phyloP scores from a whole-genome alignment of 1,139 yeast genomes.

The Eremothecium sinecaudum region DNA sequence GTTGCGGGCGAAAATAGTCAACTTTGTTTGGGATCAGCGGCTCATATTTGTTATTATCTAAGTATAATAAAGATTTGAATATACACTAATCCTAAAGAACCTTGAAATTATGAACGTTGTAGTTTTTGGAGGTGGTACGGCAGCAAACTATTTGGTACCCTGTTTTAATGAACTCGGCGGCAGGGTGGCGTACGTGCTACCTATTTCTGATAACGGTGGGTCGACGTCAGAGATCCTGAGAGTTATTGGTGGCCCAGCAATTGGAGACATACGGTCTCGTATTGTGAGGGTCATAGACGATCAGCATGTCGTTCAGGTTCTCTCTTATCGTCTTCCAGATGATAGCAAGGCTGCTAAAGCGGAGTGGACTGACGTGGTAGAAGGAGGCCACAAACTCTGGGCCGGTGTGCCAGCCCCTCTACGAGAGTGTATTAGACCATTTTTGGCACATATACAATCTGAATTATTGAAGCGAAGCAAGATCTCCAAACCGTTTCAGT shows the following conservation, averaged over 20 bases:
- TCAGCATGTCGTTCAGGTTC: conserved; percentile 36
- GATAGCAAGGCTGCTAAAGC: conserved; percentile 45
- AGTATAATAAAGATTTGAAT: too few species aligned
- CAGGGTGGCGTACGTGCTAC: conserved; percentile 56
- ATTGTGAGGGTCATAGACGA: conserved; percentile 56
- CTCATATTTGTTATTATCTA: too few species aligned
- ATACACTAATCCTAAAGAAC: too few species aligned
- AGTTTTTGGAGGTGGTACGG: conserved; percentile 67
- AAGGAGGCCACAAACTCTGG: conserved; percentile 74
- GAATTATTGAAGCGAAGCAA: conserved; percentile 66
- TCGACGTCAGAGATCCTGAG: conserved; percentile 87
- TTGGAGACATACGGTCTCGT: conserved; percentile 83
- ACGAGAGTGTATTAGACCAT: conserved; percentile 67
- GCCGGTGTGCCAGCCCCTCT: conserved; percentile 47
- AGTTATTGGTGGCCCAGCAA: conserved; percentile 89
- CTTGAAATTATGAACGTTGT: too few species aligned
- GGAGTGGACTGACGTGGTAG: conserved; percentile 74
- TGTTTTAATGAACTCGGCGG: conserved; percentile 39
- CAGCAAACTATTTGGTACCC: conserved; percentile 58
- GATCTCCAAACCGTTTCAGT: conserved; percentile 48
- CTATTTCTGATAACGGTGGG: conserved; percentile 90
- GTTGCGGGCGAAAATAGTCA: too few species aligned
- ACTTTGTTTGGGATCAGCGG: too few species aligned
- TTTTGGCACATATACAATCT: conserved; percentile 67
- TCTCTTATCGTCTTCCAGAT: conserved; percentile 53